Conservation (phyloP, 2,329 filamentous ascomycete species). For the Fonsecaea monophora region DNA sequence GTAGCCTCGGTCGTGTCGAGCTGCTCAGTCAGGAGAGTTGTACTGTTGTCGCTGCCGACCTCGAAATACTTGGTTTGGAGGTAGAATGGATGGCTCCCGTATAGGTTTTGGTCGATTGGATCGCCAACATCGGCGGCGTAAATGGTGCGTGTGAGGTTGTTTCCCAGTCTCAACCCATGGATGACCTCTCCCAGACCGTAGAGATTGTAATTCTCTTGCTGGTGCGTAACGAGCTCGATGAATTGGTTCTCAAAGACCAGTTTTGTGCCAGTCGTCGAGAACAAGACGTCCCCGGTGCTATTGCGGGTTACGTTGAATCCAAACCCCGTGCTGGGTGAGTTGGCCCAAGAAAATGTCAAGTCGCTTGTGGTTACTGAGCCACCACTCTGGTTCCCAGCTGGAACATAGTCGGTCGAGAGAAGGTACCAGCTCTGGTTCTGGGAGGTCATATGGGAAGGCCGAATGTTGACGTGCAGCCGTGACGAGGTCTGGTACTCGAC, state of each 20-base stretch:
- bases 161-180: conserved; percentile 72
- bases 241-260: conserved; percentile 80
- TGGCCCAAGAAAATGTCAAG: conserved; percentile 62
- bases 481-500: conserved; percentile 72
- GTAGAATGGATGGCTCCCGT: conserved; percentile 79
- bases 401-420: conserved; percentile 68
- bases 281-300: conserved; percentile 70
- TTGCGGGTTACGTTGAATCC: conserved; percentile 62
- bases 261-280: conserved; percentile 68
- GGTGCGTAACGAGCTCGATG: conserved; percentile 70
- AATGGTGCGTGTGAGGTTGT: conserved; percentile 73
- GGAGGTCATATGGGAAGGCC: conserved; percentile 66
- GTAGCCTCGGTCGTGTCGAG: conserved; percentile 55
- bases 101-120: conserved; percentile 69
- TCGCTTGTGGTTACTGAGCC: conserved; percentile 48
- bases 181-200: conserved; percentile 79
- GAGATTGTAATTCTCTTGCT: conserved; percentile 75
- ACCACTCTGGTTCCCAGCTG: conserved; percentile 59
- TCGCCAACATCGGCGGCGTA: conserved; percentile 73
- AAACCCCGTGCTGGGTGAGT: conserved; percentile 60
- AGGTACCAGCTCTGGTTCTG: conserved; percentile 72
- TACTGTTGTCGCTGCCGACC: conserved; percentile 55
- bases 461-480: conserved; percentile 73
- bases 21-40: conserved; percentile 61
- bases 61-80: conserved; percentile 79